phyloP scores from a whole-genome alignment of 1,139 yeast species.

The Zygosaccharomyces sapae region DNA sequence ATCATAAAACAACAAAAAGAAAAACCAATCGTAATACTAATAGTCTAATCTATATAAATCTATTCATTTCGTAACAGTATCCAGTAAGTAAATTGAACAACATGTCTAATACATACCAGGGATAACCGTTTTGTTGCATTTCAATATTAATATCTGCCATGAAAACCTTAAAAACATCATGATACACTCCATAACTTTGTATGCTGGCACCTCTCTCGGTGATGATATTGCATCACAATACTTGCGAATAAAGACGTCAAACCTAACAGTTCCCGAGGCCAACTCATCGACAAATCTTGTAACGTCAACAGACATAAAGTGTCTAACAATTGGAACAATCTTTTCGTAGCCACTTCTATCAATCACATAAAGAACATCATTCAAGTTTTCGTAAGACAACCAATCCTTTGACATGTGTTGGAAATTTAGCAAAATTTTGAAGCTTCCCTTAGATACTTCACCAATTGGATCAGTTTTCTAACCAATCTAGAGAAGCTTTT shows the following conservation, averaged over 20 bases:
- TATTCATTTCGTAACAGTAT: conserved; percentile 15
- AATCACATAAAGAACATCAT: conserved; percentile 24
- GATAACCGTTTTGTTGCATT: conserved; percentile 20
- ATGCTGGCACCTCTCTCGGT: conserved; percentile 17
- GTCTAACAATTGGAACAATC: conserved; percentile 16
- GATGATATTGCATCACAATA: conserved; percentile 18
- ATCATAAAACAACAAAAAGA: too few species aligned
- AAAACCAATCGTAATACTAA: too few species aligned
- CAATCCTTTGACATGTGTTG: conserved; percentile 63
- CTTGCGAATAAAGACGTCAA: conserved; percentile 16
- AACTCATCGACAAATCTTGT: conserved; percentile 16
- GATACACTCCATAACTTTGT: conserved; percentile 21
- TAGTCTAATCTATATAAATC: conserved; percentile 9
- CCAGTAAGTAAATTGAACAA: conserved; percentile 14
- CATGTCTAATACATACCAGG: conserved; percentile 28
- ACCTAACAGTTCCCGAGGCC: conserved; percentile 12
- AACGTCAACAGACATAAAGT: conserved; percentile 16
- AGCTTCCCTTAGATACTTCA: conserved; percentile 58
- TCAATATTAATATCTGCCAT: conserved; percentile 27
- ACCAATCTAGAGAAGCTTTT: conserved; percentile 54
- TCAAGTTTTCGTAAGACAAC: conserved; percentile 46
- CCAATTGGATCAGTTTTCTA: conserved; percentile 53
- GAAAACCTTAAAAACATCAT: conserved; percentile 23
- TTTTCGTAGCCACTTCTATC: conserved; percentile 19
- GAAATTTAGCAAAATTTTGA: conserved; percentile 40